Conservation (phyloP, 352 stramenopile species). For the Phytophthora parvispora region DNA sequence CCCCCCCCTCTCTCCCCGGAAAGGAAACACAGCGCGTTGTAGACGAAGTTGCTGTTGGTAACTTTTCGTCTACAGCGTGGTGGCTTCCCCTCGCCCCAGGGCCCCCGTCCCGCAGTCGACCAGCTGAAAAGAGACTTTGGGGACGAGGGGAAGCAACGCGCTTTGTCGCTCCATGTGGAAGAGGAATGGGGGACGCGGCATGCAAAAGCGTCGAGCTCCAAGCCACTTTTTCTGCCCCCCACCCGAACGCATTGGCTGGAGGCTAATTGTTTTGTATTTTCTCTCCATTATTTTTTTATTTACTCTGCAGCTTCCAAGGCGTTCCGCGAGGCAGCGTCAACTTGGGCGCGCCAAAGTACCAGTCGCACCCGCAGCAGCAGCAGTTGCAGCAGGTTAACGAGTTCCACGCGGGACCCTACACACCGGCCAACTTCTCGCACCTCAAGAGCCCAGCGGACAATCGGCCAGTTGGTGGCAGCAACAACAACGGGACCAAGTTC, state of each 20-base stretch:
- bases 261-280: slow-evolving; percentile 18
- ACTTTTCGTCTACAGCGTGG: slow-evolving; percentile 23
- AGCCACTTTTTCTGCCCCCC: slow-evolving; percentile 25
- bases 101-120: slow-evolving; percentile 28
- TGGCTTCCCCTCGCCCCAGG: slow-evolving; percentile 20
- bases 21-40: too few relatives aligned
- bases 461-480: slow-evolving; percentile 4
- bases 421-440: slow-evolving; percentile 32
- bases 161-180: slow-evolving; percentile 10
- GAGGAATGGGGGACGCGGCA: slow-evolving; percentile 34
- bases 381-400: slow-evolving; percentile 49
- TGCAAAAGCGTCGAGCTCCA: background rate
- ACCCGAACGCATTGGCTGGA: slow-evolving; percentile 17
- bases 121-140: slow-evolving; percentile 28
- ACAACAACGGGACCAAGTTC: slow-evolving; percentile 36
- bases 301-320: slow-evolving; percentile 36
- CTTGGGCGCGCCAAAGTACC: slow-evolving; percentile 33
- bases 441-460: slow-evolving; percentile 33
- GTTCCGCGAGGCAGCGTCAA: slow-evolving; percentile 23
- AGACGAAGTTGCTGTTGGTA: background rate
- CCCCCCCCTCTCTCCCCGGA: slow-evolving; percentile 20
- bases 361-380: slow-evolving; percentile 37
- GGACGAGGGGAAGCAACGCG: slow-evolving; percentile 18
- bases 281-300: slow-evolving; percentile 11
- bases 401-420: slow-evolving; percentile 38